A percentile compares a stretch with the other conserved stretches of the same genome.
Evolutionary conservation across 2,329 filamentous ascomycete genomes (phyloP).

Genomic region (Herpotrichia juniperi): DNA sequence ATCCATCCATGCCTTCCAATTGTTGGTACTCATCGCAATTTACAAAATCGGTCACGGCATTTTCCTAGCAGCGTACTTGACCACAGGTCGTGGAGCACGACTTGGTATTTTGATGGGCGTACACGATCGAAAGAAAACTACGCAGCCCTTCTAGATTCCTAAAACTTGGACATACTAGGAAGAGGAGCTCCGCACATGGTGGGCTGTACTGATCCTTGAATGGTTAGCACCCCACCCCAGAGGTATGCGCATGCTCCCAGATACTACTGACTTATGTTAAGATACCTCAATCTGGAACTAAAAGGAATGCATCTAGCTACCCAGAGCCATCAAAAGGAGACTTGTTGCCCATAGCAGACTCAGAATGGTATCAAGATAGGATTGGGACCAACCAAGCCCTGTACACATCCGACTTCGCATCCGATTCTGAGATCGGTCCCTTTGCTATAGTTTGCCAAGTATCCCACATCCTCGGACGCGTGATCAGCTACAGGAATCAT

Average conservation of each 20-base stretch:
- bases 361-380: slow-evolving; percentile 7
- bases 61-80: slow-evolving; percentile 31
- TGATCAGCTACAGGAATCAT: slow-evolving; percentile 1
- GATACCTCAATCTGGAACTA: slow-evolving; percentile 15
- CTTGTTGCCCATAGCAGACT: slow-evolving; percentile 15
- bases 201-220: slow-evolving; percentile 33
- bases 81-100: slow-evolving; percentile 1
- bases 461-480: slow-evolving; percentile 14
- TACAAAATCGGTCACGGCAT: slow-evolving; percentile 46
- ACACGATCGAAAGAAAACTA: slow-evolving; percentile 1
- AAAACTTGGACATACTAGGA: slow-evolving; percentile 1
- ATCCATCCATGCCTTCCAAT: slow-evolving; percentile 35
- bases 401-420: not conserved
- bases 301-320: slow-evolving; percentile 8
- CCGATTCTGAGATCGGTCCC: not conserved
- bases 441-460: slow-evolving; percentile 17
- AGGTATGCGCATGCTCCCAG: not conserved
- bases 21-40: slow-evolving; percentile 35
- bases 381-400: slow-evolving; percentile 1
- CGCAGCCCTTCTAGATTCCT: not conserved
- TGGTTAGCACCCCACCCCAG: slow-evolving; percentile 3
- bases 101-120: slow-evolving; percentile 2
- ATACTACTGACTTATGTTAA: slow-evolving; percentile 1
- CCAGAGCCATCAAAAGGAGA: slow-evolving; percentile 12
- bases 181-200: slow-evolving; percentile 32